Percentiles rank a stretch among this genome's conserved stretches.
These are phyloP conservation scores for Penicillium samsonianum DNA, from an alignment of 495 filamentous ascomycete genomes.

Conservation along the genomic window DNA sequence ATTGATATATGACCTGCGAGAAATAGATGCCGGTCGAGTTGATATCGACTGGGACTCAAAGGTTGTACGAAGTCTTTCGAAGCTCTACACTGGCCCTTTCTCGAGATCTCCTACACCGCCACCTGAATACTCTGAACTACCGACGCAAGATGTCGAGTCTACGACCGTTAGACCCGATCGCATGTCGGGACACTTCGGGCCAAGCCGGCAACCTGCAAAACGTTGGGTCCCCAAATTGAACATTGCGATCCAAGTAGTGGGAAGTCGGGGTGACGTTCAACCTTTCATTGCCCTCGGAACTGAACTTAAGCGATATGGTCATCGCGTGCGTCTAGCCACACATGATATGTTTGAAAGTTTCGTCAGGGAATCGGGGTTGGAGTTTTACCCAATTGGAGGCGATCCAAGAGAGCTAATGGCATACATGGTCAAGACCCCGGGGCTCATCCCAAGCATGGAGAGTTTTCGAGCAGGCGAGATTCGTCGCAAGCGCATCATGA, in stretches of 20 bases:
- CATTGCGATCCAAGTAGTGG: no score
- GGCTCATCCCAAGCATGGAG: conserved; percentile 44
- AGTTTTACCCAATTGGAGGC: conserved; percentile 58
- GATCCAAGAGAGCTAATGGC: conserved; percentile 63
- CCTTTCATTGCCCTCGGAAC: no score
- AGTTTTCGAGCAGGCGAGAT: conserved; percentile 46
- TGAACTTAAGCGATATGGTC: no score
- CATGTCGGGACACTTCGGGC: background rate
- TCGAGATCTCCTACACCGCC: background rate
- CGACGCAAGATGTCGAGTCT: background rate
- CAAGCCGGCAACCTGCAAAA: background rate
- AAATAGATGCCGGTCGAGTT: background rate
- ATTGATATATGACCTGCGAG: background rate
- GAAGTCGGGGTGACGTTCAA: no score
- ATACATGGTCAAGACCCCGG: conserved; percentile 53
- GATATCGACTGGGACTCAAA: conserved; percentile 2
- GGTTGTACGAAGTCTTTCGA: background rate
- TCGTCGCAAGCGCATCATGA: conserved; percentile 38
- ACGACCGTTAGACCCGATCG: background rate
- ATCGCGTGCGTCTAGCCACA: background rate
- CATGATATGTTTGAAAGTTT: conserved; percentile 2
- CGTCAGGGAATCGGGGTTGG: background rate
- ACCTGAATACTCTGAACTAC: background rate
- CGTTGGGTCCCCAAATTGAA: background rate
- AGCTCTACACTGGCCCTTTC: background rate